These are phyloP conservation scores for Penicillium sp. DNA, from an alignment of 2,329 filamentous ascomycete genomes.

Conservation along the genomic window DNA sequence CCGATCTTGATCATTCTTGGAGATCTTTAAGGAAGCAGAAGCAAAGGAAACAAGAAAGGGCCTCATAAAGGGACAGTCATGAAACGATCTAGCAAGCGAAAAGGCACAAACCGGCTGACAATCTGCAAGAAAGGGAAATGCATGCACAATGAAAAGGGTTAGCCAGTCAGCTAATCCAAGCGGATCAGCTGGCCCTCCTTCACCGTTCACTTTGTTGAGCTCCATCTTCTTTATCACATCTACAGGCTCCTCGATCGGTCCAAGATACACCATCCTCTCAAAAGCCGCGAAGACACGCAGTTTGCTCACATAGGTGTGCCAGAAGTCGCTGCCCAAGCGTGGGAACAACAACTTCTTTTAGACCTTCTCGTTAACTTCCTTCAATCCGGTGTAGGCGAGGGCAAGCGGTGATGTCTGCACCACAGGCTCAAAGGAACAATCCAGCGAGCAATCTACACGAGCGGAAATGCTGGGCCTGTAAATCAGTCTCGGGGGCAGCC, in stretches of 20 bases:
- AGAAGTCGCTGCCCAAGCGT: slow-evolving; percentile 59
- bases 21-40: no score
- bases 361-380: slow-evolving; percentile 33
- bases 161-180: neutral
- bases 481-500: no score
- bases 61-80: no score
- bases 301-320: slow-evolving; percentile 64
- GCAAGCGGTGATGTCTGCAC: neutral
- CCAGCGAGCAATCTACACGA: no score
- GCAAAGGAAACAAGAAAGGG: no score
- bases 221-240: neutral
- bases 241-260: neutral
- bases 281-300: slow-evolving; percentile 65
- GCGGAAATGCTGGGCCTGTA: no score
- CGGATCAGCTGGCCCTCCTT: neutral
- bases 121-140: no score
- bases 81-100: no score
- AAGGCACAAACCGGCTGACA: no score
- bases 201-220: neutral
- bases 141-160: no score
- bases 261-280: slow-evolving; percentile 54
- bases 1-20: no score
- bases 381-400: slow-evolving; percentile 13
- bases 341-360: slow-evolving; percentile 57
- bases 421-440: no score